These are phyloP conservation scores for Conringia planisiliqua DNA, from an alignment of 345 rosid species.

Conservation along the genomic window DNA sequence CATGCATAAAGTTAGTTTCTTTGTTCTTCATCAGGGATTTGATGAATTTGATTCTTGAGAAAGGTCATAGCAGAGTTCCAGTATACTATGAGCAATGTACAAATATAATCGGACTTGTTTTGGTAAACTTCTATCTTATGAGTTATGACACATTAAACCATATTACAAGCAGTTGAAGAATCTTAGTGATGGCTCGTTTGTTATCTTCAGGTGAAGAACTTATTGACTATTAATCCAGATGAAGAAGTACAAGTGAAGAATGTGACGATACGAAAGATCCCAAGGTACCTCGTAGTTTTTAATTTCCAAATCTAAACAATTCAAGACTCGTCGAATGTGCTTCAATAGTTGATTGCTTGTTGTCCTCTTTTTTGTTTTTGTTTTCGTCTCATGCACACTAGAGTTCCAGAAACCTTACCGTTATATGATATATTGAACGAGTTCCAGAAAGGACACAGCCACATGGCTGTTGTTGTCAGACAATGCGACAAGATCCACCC, in stretches of 20 bases:
- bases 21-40: conserved; percentile 42
- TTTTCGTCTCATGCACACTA: neutral
- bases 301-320: neutral
- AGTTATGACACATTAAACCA: neutral
- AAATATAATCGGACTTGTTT: conserved; percentile 80
- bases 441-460: conserved; percentile 97
- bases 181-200: neutral
- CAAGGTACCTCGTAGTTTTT: conserved; percentile 46
- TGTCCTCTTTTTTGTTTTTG: neutral
- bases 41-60: conserved; percentile 73
- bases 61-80: conserved; percentile 92
- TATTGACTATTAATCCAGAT: conserved; percentile 73
- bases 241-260: conserved; percentile 62
- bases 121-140: conserved; percentile 42
- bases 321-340: neutral
- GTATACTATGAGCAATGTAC: conserved; percentile 82
- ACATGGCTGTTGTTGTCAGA: conserved; percentile 84
- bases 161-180: neutral
- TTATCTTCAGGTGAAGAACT: conserved; percentile 61
- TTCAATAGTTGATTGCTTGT: neutral
- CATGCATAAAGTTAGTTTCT: conserved; percentile 11
- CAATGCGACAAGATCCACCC: conserved; percentile 30
- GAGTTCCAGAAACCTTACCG: conserved; percentile 73
- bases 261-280: conserved; percentile 76
- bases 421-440: conserved; percentile 86